Evolutionary conservation across 768 basidiomycete species (phyloP).

Genomic region (Filobasidium floriforme): DNA sequence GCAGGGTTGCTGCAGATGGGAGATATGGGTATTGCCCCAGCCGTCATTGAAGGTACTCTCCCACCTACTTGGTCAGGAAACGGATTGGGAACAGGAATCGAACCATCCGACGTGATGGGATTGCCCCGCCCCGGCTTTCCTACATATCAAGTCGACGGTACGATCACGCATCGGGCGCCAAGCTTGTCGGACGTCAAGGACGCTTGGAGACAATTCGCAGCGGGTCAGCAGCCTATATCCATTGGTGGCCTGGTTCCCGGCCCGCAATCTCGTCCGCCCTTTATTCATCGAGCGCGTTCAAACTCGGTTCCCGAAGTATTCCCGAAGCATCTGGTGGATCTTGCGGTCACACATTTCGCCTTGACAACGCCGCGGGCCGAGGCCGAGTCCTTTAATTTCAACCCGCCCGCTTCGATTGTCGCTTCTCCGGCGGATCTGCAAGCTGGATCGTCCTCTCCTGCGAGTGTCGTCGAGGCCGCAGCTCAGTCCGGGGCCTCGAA

Average conservation of each 20-base stretch:
- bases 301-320: constrained; percentile 4
- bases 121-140: background rate
- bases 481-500: background rate
- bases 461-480: background rate
- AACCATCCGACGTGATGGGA: background rate
- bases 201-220: constrained; percentile 36
- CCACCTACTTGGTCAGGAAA: background rate
- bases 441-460: background rate
- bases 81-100: background rate
- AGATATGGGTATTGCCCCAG: background rate
- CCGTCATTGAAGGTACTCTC: background rate
- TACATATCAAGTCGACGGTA: background rate
- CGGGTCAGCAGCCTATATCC: background rate
- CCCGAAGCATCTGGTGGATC: background rate
- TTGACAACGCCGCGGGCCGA: background rate
- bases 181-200: constrained; percentile 39
- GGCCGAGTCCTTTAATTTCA: background rate
- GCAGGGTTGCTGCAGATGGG: background rate
- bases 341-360: background rate
- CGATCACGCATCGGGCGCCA: constrained; percentile 20
- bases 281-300: constrained; percentile 1
- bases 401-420: background rate
- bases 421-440: background rate
- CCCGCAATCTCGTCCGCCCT: background rate
- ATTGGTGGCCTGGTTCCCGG: background rate